Conservation (phyloP, 768 basidiomycete genomes). For the Phallus indusiatus region DNA sequence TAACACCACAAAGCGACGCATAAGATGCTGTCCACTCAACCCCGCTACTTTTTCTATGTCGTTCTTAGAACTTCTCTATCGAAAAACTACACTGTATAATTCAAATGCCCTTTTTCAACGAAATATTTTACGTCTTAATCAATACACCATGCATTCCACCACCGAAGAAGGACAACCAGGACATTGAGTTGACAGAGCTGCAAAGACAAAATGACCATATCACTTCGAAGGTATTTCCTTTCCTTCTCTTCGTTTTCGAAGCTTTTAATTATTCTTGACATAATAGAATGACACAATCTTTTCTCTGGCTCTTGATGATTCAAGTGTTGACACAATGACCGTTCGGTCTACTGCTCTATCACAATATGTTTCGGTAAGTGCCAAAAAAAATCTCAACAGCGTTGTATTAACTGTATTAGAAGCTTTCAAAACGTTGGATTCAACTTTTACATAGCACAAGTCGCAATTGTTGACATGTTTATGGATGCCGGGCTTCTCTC, state of each 20-base stretch:
- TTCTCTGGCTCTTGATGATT: not conserved
- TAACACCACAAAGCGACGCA: too few species aligned
- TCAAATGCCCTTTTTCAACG: not conserved
- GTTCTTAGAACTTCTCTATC: too few species aligned
- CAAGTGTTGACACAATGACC: not conserved
- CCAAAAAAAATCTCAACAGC: not conserved
- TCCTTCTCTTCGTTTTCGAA: not conserved
- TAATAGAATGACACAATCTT: not conserved
- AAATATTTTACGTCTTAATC: not conserved
- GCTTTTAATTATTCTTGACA: not conserved
- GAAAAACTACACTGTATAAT: too few species aligned
- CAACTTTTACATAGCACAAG: too few species aligned
- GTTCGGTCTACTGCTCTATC: not conserved
- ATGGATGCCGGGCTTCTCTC: too few species aligned
- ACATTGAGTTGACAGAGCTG: not conserved
- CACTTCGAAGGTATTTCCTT: not conserved
- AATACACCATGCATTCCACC: not conserved
- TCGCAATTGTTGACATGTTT: too few species aligned
- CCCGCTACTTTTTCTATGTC: too few species aligned
- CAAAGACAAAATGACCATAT: not conserved
- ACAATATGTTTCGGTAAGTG: not conserved
- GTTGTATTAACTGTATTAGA: not conserved
- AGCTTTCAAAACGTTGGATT: not conserved
- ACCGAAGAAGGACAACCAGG: not conserved
- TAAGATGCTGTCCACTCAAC: too few species aligned